A percentile compares a stretch with the other conserved stretches of the same genome.
These are phyloP conservation scores for Pichia pseudocactophila DNA, from an alignment of 805 yeast species.

Conservation along the genomic window DNA sequence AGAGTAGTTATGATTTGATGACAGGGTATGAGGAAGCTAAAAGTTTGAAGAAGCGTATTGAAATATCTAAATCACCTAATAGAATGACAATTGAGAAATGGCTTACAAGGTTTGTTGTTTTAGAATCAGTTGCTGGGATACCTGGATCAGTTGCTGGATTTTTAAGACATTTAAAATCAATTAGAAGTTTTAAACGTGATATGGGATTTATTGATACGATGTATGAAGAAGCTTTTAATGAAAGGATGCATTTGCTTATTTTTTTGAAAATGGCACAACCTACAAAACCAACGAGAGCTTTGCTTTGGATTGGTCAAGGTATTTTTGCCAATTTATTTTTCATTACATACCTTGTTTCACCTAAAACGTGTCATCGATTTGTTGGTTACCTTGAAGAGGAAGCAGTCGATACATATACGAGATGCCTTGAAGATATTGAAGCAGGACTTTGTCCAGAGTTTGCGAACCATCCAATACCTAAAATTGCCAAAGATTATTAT, in stretches of 20 bases:
- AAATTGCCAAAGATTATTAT: conserved; percentile 60
- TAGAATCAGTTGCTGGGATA: conserved; percentile 71
- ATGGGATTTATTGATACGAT: conserved; percentile 70
- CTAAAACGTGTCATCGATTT: conserved; percentile 62
- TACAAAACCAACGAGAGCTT: conserved; percentile 43
- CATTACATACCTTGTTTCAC: conserved; percentile 46
- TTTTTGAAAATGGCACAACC: conserved; percentile 60
- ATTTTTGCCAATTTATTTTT: conserved; percentile 62
- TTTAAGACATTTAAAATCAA: conserved; percentile 56
- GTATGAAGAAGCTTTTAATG: conserved; percentile 69
- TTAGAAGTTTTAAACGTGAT: conserved; percentile 54
- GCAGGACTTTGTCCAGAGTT: conserved; percentile 42
- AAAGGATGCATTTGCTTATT: conserved; percentile 66
- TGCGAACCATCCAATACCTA: conserved; percentile 38
- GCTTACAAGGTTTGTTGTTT: conserved; percentile 52
- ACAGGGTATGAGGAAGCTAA: conserved; percentile 60
- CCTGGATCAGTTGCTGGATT: conserved; percentile 75
- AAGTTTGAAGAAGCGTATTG: conserved; percentile 24
- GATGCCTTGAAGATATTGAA: conserved; percentile 47
- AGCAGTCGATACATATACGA: conserved; percentile 61
- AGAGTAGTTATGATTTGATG: conserved; percentile 41
- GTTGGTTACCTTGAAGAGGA: conserved; percentile 76
- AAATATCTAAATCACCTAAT: conserved; percentile 25
- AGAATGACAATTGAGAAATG: conserved; percentile 56
- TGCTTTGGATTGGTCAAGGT: conserved; percentile 60